Base-by-base conservation (phyloP, 2,329 filamentous ascomycete genomes). In the Talaromyces albobiverticillius region DNA sequence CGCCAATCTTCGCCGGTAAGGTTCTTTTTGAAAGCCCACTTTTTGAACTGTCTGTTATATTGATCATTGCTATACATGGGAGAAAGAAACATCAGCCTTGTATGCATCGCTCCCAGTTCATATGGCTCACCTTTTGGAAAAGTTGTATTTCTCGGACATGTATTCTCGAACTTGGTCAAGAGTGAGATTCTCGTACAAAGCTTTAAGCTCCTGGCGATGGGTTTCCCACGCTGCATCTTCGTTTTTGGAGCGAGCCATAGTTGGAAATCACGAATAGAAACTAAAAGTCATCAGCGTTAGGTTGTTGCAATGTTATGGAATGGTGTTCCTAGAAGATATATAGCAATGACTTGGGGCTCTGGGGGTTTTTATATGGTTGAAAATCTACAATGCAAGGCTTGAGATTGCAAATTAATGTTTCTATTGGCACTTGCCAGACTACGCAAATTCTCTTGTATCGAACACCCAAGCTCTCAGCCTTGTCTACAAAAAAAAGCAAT, bases 1-100 rank as follows among this genome's bases (percentile, higher is more conserved):
- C 59, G 53, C 63, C 62, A 66, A 8, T 59, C 55, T 25, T 61
- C 51, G 5, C 47, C 43, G 6, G 32, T 61, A 31, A 58, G 41
- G 34, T 66, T 62, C 41, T 67, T 67, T 34, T 59, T 55, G 29
- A 64, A 65, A 4, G 50, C 53, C 65, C 64, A 66, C 41, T 56
- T 60, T 32, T 58, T 59, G 53, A 67, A 62, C 54, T 62, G 62
- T 10, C 59, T 57, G 46, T 57, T 56, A 41, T 61, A 65, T 53
- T 64, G 62, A 22, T 54, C 51, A 52, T 60, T 61, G 22, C 61
- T 64, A 34, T 10, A 4, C 31, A 34, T 4, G 13, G 31, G 3
- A 29, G 13, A 50, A 40, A 20, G 14, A n/a, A n/a, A 10, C 11
- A 29, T 42, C 11, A 41, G 25, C 6, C 3, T 50, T 50, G 23